Base-by-base conservation (phyloP, 768 basidiomycete species). In the Collybia nuda region DNA sequence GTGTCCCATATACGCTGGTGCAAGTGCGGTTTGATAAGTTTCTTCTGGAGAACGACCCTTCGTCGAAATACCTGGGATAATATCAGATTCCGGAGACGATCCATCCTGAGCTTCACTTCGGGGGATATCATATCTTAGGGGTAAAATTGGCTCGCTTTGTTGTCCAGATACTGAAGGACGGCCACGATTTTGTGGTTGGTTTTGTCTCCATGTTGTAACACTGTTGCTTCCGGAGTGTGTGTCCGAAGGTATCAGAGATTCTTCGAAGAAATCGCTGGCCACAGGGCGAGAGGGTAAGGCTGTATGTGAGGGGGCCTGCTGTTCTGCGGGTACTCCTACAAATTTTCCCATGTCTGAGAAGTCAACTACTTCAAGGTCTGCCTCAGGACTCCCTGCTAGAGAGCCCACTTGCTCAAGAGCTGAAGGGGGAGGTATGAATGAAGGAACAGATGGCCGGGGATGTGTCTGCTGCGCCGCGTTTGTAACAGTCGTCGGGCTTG, bases 351-450 rank as follows among this genome's bases (percentile, higher is more conserved):
- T 74, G 41, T 93, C 89, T 2, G 79, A 79, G 56, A 90, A 93
- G 59, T 92, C 89, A 6, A 93, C 80, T n/a, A 88, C 79, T 59
- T 91, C 89, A 2, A 91, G 75, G 48, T 83, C 78, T 57, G 86
- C 87, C 18, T 77, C 80, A 3, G 75, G 65, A 47, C 68, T 66
- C 37, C 74, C 66, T 15, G 69, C 68, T n/a, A 86, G 67, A 17
- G 74, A 64, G 50, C 72, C 74, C 24, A 75, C 69, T 40, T 72
- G 73, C 23, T 76, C 73, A 11, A 72, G 52, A 19, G 72, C 68
- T 12, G 71, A 68, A 18, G 65, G 70, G 35, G 70, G 62, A 29
- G 69, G 51, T 11, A 64, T 57, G 45, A 72, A 67, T 17, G 67
- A 58, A 42, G 72, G 66, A 29, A 57, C 58, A 8, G 60, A 41